Conservation (phyloP, 2,329 filamentous ascomycete species). For the Fusarium falciforme region DNA sequence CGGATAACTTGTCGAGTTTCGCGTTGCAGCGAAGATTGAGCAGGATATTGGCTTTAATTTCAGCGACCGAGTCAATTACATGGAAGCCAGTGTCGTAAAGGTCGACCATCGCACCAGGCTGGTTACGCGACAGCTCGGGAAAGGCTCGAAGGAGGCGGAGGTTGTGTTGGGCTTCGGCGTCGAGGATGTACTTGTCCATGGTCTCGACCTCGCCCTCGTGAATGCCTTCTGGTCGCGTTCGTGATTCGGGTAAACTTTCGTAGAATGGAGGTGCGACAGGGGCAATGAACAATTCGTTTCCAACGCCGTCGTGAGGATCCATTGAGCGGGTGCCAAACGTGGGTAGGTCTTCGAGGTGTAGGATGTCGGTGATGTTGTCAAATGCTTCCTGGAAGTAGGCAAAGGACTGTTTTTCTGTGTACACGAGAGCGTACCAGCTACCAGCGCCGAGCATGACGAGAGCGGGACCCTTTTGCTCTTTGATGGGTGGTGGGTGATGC, state of each 20-base stretch:
- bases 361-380: constrained; percentile 39
- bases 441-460: constrained; percentile 43
- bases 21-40: constrained; percentile 66
- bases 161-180: constrained; percentile 23
- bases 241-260: constrained; percentile 16
- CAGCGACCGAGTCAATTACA: constrained; percentile 44
- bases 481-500: constrained; percentile 16
- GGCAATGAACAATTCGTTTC: constrained; percentile 45
- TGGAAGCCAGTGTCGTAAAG: constrained; percentile 45
- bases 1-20: constrained; percentile 44
- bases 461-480: constrained; percentile 34
- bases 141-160: constrained; percentile 35
- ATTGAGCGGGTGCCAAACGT: constrained; percentile 34
- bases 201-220: constrained; percentile 40
- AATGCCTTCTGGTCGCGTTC: constrained; percentile 34
- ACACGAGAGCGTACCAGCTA: constrained; percentile 37
- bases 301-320: constrained; percentile 41
- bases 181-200: constrained; percentile 34
- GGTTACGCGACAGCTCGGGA: constrained; percentile 31
- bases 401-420: constrained; percentile 18
- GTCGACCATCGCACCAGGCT: constrained; percentile 38
- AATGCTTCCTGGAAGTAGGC: constrained; percentile 30
- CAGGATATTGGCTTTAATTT: constrained; percentile 55
- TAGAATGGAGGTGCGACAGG: constrained; percentile 43
- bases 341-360: constrained; percentile 34